Base-by-base conservation (phyloP, 2,329 filamentous ascomycete species). In the Graphilbum fragrans region DNA sequence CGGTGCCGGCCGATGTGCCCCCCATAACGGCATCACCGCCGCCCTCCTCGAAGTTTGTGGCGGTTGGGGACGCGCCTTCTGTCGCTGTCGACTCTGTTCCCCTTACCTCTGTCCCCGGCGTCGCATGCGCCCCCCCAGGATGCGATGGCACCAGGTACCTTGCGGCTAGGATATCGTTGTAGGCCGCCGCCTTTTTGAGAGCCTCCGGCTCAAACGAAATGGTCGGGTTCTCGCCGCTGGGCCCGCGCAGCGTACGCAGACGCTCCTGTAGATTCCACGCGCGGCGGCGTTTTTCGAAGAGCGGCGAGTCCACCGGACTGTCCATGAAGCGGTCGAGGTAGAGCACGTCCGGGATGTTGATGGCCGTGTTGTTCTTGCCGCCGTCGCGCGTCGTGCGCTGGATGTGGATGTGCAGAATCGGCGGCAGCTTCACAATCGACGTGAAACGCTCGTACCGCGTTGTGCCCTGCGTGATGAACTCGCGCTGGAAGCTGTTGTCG, bases 291-390 rank as follows among this genome's bases (percentile, higher is more conserved):
- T 74, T 68, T 35, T 70, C 63, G 55, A 84, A 74, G 2, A 86
- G 63, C 2, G 71, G 62, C 3, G 78, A 74, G 33, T 76, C 69
- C 5, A 69, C 66, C 1, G 70, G 65, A 5, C 75, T 73, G 46
- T 86, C 79, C 70, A 88, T 81, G 58, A 94, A 98, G 22, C 88
- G 76, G 59, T 96, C 92, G 41, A 98, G 68, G 55, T 85, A 94
- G 12, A 98, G 70, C 2, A 72, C 80, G 49, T 92, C 81, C 5
- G 82, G 79, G n/a, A 98, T 76, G 18, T 77, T 70, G 12, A 98
- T 74, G 11, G 84, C 77, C 46, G 87, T 79, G 41, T 77, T 77
- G 22, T 87, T 86, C 55, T 94, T 94, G 35, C 70, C 70, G 7
- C 72, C 70, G 48, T 86, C 80, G 39, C 78, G 86, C 45, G 82